phyloP scores from a whole-genome alignment of 371 early-diverging fungal species.

The Rhizomucor miehei region DNA sequence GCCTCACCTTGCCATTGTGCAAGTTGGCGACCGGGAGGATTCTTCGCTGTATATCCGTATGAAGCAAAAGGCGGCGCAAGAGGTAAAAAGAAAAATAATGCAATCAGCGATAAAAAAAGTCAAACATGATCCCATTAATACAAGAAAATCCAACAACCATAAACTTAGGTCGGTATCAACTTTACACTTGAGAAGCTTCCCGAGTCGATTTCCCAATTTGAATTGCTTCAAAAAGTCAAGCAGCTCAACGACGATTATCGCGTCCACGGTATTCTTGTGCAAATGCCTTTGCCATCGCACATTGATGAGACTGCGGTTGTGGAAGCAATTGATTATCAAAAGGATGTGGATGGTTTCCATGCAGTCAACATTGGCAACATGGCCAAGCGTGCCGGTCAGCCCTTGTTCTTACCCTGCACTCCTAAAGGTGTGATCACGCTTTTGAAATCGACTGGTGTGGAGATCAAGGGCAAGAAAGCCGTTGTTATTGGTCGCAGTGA shows the following conservation, averaged over 20 bases:
- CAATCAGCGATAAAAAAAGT: background rate
- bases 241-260: slow-evolving; percentile 71
- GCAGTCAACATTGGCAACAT: slow-evolving; percentile 90
- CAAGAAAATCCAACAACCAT: background rate
- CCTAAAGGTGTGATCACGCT: slow-evolving; percentile 90
- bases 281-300: slow-evolving; percentile 84
- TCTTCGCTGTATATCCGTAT: slow-evolving; percentile 85
- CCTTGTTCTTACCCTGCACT: slow-evolving; percentile 90
- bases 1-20: slow-evolving; percentile 84
- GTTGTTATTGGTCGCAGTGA: slow-evolving; percentile 93
- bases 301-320: slow-evolving; percentile 74
- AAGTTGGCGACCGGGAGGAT: slow-evolving; percentile 89
- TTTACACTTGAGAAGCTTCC: slow-evolving; percentile 50
- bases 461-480: slow-evolving; percentile 77
- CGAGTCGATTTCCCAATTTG: slow-evolving; percentile 37
- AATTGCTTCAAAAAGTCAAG: slow-evolving; percentile 53
- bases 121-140: too few relatives aligned
- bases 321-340: slow-evolving; percentile 75
- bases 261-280: slow-evolving; percentile 91
- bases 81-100: slow-evolving; percentile 49
- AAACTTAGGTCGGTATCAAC: slow-evolving; percentile 57
- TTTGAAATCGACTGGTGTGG: slow-evolving; percentile 60
- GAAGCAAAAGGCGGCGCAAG: slow-evolving; percentile 84
- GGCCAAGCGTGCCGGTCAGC: slow-evolving; percentile 72
- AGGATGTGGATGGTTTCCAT: slow-evolving; percentile 97